These are phyloP conservation scores for Trichoderma sp. DNA, from an alignment of 2,329 filamentous ascomycete species.

Conservation along the genomic window DNA sequence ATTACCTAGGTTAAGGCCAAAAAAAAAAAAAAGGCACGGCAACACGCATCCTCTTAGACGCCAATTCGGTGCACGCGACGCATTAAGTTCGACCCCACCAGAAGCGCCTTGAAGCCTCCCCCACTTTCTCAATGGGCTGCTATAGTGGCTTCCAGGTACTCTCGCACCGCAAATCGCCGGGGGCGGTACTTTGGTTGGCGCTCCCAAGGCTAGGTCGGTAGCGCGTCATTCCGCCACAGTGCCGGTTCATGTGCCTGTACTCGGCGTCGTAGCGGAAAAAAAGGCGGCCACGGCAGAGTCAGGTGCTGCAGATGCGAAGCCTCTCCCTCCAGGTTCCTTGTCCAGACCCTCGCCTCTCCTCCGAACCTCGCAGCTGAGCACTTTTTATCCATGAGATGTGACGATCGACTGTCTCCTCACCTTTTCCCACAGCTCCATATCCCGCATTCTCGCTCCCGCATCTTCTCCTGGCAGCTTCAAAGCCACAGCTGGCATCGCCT, in stretches of 20 bases:
- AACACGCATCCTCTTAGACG: not conserved
- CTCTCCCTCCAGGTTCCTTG: not conserved
- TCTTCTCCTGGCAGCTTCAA: not conserved
- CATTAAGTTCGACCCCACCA: slow-evolving; percentile 10
- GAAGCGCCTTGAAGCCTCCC: not conserved
- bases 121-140: not conserved
- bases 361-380: slow-evolving; percentile 14
- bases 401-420: not conserved
- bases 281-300: slow-evolving; percentile 1
- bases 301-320: slow-evolving; percentile 12
- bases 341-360: slow-evolving; percentile 12
- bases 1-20: not conserved
- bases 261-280: not conserved
- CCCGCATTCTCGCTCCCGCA: not conserved
- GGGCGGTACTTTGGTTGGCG: not conserved
- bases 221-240: slow-evolving; percentile 16
- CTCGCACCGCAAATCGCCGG: not conserved
- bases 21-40: not conserved
- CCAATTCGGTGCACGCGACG: slow-evolving; percentile 16
- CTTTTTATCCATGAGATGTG: slow-evolving; percentile 10
- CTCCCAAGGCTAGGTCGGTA: slow-evolving; percentile 11
- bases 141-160: not conserved
- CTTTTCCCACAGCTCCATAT: not conserved
- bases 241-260: not conserved
- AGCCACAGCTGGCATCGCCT: not conserved